A percentile compares a stretch with the other conserved stretches of the same genome.
phyloP scores from a whole-genome alignment of 2,329 filamentous ascomycete genomes.

The Hyphodiscus sp. region DNA sequence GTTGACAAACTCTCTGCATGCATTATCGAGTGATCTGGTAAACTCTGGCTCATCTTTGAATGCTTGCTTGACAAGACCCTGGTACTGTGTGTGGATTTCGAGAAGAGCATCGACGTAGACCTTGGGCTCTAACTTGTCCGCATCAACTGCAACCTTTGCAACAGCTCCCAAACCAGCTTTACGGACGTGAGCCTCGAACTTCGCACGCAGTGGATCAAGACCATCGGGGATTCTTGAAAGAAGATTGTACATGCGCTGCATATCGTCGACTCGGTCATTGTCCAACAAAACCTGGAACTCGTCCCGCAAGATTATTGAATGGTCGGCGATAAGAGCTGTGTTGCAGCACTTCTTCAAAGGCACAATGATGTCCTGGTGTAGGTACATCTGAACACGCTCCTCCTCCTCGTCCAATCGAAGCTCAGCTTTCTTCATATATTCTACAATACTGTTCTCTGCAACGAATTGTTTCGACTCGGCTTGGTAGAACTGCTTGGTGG shows the following conservation, averaged over 20 bases:
- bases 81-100: constrained; percentile 91
- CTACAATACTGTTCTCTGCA: constrained; percentile 92
- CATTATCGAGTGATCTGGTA: constrained; percentile 91
- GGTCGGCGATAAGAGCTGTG: constrained; percentile 80
- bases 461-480: constrained; percentile 92
- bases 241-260: constrained; percentile 92
- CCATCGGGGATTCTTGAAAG: constrained; percentile 86
- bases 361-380: constrained; percentile 82
- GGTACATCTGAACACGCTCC: constrained; percentile 83
- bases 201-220: constrained; percentile 76
- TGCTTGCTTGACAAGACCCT: constrained; percentile 81
- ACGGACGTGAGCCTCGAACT: constrained; percentile 88
- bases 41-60: constrained; percentile 97
- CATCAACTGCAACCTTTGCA: constrained; percentile 81
- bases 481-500: constrained; percentile 81
- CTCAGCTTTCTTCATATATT: constrained; percentile 99
- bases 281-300: constrained; percentile 94
- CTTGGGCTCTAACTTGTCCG: constrained; percentile 90
- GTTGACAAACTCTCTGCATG: constrained; percentile 96
- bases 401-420: constrained; percentile 84
- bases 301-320: constrained; percentile 78
- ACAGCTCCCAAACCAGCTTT: constrained; percentile 85
- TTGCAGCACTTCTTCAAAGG: constrained; percentile 84
- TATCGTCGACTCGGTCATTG: constrained; percentile 89
- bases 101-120: constrained; percentile 92